A percentile compares a stretch with the other conserved stretches of the same genome.
phyloP scores from a whole-genome alignment of 495 filamentous ascomycete genomes.

The Aspergillus hancockii region DNA sequence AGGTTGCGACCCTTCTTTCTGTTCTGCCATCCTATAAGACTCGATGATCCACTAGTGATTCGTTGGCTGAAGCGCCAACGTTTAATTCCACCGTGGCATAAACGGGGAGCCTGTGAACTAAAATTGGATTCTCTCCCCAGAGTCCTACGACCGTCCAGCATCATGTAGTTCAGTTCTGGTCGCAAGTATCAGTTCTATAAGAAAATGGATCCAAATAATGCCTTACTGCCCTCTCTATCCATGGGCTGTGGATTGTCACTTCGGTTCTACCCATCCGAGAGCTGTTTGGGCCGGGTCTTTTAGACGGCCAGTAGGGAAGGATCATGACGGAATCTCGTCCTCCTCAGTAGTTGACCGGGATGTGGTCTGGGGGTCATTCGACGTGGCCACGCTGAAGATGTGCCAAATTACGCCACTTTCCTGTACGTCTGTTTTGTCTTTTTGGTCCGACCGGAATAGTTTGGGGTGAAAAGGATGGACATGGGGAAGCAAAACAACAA shows the following conservation, averaged over 20 bases:
- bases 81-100: background rate
- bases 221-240: background rate
- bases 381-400: conserved; percentile 33
- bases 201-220: background rate
- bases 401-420: conserved; percentile 22
- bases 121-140: background rate
- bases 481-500: background rate
- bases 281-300: conserved; percentile 1
- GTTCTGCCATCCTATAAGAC: background rate
- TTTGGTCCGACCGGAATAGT: conserved; percentile 4
- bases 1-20: conserved; percentile 1
- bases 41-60: background rate
- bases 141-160: background rate
- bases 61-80: conserved; percentile 3
- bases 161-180: background rate
- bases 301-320: conserved; percentile 10
- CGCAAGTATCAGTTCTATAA: conserved; percentile 1
- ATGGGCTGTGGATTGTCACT: background rate
- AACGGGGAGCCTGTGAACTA: background rate
- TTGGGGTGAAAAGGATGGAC: background rate
- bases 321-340: conserved; percentile 2
- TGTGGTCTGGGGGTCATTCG: conserved; percentile 27
- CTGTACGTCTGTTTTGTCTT: conserved; percentile 6
- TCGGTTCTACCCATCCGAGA: background rate
- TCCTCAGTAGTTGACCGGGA: conserved; percentile 21